A percentile compares a stretch with the other conserved stretches of the same genome.
Conservation (phyloP, 495 filamentous ascomycete species). For the Aspergillus ostianus region DNA sequence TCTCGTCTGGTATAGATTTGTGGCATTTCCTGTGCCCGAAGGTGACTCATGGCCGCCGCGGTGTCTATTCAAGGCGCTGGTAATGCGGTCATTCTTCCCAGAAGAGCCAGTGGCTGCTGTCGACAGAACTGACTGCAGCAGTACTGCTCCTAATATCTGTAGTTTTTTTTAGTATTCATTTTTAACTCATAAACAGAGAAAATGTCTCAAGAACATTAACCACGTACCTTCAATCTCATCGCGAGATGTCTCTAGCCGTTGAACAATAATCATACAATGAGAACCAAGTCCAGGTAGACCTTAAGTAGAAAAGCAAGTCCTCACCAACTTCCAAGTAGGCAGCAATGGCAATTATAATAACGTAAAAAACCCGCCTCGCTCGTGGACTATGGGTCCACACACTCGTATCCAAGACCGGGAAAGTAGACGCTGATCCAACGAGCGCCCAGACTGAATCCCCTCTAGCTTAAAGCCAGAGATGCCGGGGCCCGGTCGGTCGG, state of each 20-base stretch:
- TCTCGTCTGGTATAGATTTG: slow-evolving; percentile 43
- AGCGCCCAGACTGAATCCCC: neutral
- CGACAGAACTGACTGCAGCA: neutral
- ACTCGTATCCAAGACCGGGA: slow-evolving; percentile 20
- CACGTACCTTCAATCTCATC: neutral
- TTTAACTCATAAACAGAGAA: neutral
- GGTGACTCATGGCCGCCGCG: slow-evolving; percentile 4
- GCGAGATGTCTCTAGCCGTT: neutral
- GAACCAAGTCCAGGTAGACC: neutral
- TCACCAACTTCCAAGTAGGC: neutral
- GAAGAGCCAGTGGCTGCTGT: neutral
- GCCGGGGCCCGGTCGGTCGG: no score
- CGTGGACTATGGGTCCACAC: slow-evolving; percentile 4
- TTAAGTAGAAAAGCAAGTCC: neutral
- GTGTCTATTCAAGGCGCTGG: slow-evolving; percentile 3
- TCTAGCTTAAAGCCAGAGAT: neutral
- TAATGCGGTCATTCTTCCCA: slow-evolving; percentile 8
- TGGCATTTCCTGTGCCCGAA: slow-evolving; percentile 1
- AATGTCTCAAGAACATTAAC: neutral
- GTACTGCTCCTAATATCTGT: neutral
- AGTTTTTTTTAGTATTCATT: neutral
- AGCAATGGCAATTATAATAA: neutral
- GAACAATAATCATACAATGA: neutral
- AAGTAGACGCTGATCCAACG: slow-evolving; percentile 13
- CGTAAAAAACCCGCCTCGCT: neutral